phyloP scores from a whole-genome alignment of 2,329 filamentous ascomycete species.

The Ascochyta lentis region DNA sequence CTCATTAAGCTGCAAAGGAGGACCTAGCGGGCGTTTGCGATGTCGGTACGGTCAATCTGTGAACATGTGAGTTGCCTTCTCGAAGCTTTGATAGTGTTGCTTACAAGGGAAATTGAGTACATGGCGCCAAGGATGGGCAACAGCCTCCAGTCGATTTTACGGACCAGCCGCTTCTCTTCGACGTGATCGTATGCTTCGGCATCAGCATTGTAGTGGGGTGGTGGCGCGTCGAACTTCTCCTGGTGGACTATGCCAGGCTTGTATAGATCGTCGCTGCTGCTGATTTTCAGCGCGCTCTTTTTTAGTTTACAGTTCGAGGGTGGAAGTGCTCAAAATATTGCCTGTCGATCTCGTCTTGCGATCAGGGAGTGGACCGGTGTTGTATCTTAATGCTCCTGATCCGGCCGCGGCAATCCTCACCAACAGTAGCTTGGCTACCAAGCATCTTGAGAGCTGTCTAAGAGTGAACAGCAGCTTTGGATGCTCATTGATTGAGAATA shows the following conservation, averaged over 20 bases:
- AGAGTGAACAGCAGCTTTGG: background rate
- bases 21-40: slow-evolving; percentile 28
- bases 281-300: slow-evolving; percentile 4
- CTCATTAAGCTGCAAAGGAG: no score
- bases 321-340: background rate
- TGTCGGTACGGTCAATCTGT: slow-evolving; percentile 14
- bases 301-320: background rate
- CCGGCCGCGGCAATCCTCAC: slow-evolving; percentile 12
- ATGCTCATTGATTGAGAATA: background rate
- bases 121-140: slow-evolving; percentile 50
- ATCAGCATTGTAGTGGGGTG: background rate
- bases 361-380: background rate
- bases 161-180: slow-evolving; percentile 30
- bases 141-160: slow-evolving; percentile 47
- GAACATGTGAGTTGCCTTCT: background rate
- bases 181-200: slow-evolving; percentile 21
- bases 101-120: slow-evolving; percentile 48
- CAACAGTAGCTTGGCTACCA: slow-evolving; percentile 9
- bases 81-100: background rate
- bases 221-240: slow-evolving; percentile 15
- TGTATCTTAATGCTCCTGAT: slow-evolving; percentile 3
- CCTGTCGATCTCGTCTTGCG: background rate
- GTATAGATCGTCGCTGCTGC: slow-evolving; percentile 23
- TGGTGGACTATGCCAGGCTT: slow-evolving; percentile 16
- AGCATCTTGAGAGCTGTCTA: slow-evolving; percentile 1